Evolutionary conservation across 306 rosid species (phyloP).

Genomic region (Aeschynomene evenia): DNA sequence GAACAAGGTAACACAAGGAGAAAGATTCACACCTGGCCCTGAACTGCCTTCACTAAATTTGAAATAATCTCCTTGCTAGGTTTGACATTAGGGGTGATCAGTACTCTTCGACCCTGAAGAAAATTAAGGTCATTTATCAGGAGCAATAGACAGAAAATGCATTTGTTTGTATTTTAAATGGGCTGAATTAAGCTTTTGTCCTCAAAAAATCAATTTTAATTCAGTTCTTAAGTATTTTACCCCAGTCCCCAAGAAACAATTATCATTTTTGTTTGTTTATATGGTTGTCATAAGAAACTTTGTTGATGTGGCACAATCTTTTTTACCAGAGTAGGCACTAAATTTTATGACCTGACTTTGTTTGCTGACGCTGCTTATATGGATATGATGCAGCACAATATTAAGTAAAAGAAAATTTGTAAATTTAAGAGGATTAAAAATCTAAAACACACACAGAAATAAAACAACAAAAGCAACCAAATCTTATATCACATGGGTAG

Average conservation of each 20-base stretch:
- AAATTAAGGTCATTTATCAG: constrained; percentile 22
- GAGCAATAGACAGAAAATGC: constrained; percentile 26
- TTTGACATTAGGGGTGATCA: constrained; percentile 78
- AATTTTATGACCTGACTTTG: background rate
- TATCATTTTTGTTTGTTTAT: background rate
- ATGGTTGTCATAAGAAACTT: constrained; percentile 1
- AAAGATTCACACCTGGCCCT: constrained; percentile 65
- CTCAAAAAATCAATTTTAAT: background rate
- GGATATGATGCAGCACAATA: constrained; percentile 2
- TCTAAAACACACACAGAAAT: background rate
- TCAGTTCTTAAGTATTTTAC: constrained; percentile 7
- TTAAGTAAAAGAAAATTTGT: background rate
- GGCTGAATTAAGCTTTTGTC: background rate
- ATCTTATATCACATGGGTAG: background rate
- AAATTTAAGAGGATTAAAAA: background rate
- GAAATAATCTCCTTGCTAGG: constrained; percentile 77
- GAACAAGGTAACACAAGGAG: constrained; percentile 1
- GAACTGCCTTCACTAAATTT: constrained; percentile 69
- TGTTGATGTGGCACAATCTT: background rate
- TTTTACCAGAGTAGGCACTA: background rate
- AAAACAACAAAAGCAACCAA: background rate
- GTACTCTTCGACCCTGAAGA: constrained; percentile 77
- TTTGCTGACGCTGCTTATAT: background rate
- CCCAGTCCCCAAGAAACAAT: constrained; percentile 19
- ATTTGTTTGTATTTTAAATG: background rate